Conservation (phyloP, 2,329 filamentous ascomycete species). For the Neospermospora avenae region DNA sequence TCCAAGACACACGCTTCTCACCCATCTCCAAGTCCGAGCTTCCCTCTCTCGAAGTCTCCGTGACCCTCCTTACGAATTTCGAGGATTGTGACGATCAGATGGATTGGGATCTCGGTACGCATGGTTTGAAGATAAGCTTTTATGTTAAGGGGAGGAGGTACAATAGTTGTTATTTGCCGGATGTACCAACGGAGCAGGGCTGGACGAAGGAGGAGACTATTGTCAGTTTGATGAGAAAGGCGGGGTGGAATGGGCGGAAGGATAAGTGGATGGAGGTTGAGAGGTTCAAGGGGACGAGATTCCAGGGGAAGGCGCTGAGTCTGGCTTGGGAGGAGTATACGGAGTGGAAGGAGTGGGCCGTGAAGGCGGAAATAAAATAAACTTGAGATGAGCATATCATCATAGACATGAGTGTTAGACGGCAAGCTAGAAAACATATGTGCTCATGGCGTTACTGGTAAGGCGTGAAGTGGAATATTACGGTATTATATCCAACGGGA, state of each 20-base stretch:
- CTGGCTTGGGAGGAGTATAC: slow-evolving; percentile 72
- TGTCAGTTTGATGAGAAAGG: slow-evolving; percentile 88
- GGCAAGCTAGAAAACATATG: not conserved
- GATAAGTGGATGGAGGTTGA: slow-evolving; percentile 71
- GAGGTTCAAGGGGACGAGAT: slow-evolving; percentile 74
- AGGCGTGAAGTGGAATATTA: not conserved
- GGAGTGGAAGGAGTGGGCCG: slow-evolving; percentile 74
- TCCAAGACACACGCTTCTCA: slow-evolving; percentile 60
- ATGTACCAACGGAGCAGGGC: slow-evolving; percentile 87
- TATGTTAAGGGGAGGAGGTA: slow-evolving; percentile 68
- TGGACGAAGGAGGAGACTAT: slow-evolving; percentile 94
- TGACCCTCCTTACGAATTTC: slow-evolving; percentile 85
- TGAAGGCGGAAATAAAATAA: slow-evolving; percentile 12
- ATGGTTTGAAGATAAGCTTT: slow-evolving; percentile 87
- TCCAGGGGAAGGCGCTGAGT: slow-evolving; percentile 78
- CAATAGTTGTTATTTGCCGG: slow-evolving; percentile 86
- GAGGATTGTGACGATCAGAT: slow-evolving; percentile 69
- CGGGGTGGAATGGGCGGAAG: slow-evolving; percentile 73
- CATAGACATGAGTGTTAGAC: too few relatives aligned
- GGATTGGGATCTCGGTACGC: slow-evolving; percentile 83
- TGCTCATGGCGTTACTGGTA: not conserved
- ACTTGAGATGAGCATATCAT: too few relatives aligned
- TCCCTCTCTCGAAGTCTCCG: slow-evolving; percentile 57
- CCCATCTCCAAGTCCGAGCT: slow-evolving; percentile 54
- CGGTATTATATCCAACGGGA: too few relatives aligned